A percentile compares a stretch with the other conserved stretches of the same genome.
phyloP scores from a whole-genome alignment of 257 asterid species.

The Penstemon newberryi region DNA sequence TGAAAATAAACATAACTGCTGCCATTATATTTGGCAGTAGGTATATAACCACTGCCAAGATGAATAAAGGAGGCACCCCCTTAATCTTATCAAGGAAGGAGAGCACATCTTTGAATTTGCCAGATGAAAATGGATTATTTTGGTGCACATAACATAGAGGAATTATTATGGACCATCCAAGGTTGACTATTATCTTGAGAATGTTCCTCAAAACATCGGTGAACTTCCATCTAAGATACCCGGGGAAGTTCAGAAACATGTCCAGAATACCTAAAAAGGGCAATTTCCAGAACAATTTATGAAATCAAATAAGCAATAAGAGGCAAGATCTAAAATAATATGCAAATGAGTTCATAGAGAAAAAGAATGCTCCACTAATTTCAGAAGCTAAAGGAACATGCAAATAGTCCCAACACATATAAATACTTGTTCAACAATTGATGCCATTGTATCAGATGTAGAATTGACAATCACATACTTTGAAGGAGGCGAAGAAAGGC shows the following conservation, averaged over 20 bases:
- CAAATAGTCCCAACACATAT: too few relatives aligned
- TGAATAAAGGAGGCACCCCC: constrained; percentile 85
- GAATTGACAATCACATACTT: constrained; percentile 51
- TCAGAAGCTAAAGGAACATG: constrained; percentile 10
- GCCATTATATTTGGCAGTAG: constrained; percentile 81
- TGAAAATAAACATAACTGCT: constrained; percentile 70
- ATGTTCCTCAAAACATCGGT: constrained; percentile 67
- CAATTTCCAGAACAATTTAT: constrained; percentile 29
- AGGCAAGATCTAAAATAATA: constrained; percentile 19
- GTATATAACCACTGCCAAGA: constrained; percentile 71
- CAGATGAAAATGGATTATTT: constrained; percentile 42
- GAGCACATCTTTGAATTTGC: constrained; percentile 43
- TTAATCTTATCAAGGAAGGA: constrained; percentile 63
- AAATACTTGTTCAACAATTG: too few relatives aligned
- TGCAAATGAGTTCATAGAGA: constrained; percentile 4
- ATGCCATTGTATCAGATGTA: not conserved
- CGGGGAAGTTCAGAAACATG: constrained; percentile 80
- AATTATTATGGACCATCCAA: constrained; percentile 80
- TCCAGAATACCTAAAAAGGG: constrained; percentile 71
- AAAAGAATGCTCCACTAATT: not conserved
- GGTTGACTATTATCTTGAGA: constrained; percentile 79
- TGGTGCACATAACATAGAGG: constrained; percentile 65
- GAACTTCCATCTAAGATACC: constrained; percentile 86
- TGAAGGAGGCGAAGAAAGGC: constrained; percentile 83
- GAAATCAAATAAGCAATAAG: constrained; percentile 23